Evolutionary conservation across 2,329 filamentous ascomycete genomes (phyloP), one percentile per base, ranked within the genome.

Genomic region (Rhexocercosporidium sp.): DNA sequence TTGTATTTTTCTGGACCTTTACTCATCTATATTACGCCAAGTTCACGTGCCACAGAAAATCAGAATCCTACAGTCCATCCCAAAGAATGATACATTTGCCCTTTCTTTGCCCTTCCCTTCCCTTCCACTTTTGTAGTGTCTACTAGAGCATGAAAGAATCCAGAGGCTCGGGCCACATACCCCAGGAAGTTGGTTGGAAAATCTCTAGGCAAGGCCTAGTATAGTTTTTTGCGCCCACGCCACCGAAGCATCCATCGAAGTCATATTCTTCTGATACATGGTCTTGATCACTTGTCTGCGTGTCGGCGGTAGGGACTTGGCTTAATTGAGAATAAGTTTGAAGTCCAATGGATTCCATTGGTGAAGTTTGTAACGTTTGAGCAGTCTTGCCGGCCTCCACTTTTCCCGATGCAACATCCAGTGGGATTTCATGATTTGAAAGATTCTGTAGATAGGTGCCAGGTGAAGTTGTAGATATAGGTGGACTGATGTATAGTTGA

Each of bases 131-230:
- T 12, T 16, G 14, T 6, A n/a, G 7, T n/a, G 16, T 44, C 39
- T 44, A 44, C 39, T 44, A 16, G 39, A 44, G 39, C 7, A 44
- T 3, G 39, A 44, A 44, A 12, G 39, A 16, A n/a, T 44, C 7
- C 39, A 44, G 51, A 9, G 27, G 20, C 31, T 31, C 51, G 12
- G 51, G 51, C 51, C 51, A 56, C 27, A 29, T 31, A n/a, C 25
- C 18, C 51, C 51, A 56, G 6, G 27, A 3, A n/a, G 51, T 34
- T 14, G 27, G 51, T 16, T 29, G 25, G 14, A 56, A 56, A 56
- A 7, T 56, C 51, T 56, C 51, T 56, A 27, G 25, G 27, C 51
- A 56, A 34, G 51, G 51, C 22, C 27, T 56, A 34, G 51, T 56
- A n/a, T 56, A 56, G 18, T 56, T 27, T n/a, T 56, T 56, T 27